phyloP scores from a whole-genome alignment of 768 basidiomycete genomes.

The Trametes sanguinea region DNA sequence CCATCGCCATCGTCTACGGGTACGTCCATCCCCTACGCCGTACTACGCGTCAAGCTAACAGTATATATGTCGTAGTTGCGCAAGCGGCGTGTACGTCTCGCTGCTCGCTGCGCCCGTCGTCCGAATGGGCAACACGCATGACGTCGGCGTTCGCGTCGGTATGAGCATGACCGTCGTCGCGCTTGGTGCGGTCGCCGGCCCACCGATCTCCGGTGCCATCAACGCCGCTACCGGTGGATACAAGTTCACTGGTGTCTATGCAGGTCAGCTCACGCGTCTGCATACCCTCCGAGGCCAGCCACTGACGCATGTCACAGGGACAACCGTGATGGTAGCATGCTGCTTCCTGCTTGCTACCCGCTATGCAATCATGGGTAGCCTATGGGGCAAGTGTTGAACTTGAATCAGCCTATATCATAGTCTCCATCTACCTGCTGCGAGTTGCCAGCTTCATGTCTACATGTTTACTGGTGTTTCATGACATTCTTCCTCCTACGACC shows the following conservation, averaged over 20 bases:
- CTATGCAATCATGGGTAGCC: conserved; percentile 40
- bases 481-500: too few relatives aligned
- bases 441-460: not conserved
- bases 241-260: conserved; percentile 54
- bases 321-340: conserved; percentile 44
- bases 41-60: not conserved
- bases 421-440: not conserved
- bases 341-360: conserved; percentile 43
- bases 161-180: conserved; percentile 64
- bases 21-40: conserved; percentile 31
- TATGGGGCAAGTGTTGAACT: conserved; percentile 45
- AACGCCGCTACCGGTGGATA: conserved; percentile 53
- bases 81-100: conserved; percentile 63
- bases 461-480: too few relatives aligned
- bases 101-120: conserved; percentile 59
- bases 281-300: not conserved
- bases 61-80: conserved; percentile 41
- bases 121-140: conserved; percentile 57
- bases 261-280: conserved; percentile 36
- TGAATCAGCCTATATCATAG: too few relatives aligned
- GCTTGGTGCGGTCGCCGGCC: conserved; percentile 64
- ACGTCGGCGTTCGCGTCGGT: conserved; percentile 66
- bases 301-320: conserved; percentile 28
- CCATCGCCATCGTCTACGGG: conserved; percentile 66
- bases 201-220: conserved; percentile 76